Conservation (phyloP, 495 filamentous ascomycete genomes). For the Aspergillus indologenus region DNA sequence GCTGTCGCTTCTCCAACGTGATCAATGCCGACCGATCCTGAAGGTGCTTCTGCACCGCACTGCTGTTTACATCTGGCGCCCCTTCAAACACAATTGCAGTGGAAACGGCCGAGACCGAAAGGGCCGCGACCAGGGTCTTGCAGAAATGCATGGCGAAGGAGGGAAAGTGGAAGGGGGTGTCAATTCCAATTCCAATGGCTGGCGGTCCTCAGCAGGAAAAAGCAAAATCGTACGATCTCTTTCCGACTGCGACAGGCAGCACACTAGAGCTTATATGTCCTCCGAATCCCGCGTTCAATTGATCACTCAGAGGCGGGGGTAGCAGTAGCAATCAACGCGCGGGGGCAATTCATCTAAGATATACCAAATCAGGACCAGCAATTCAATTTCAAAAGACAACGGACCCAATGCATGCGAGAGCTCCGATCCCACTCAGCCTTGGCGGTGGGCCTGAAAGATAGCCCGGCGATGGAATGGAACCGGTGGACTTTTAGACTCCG, state of each 20-base stretch:
- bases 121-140: neutral
- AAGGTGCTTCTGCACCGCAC: neutral
- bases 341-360: neutral
- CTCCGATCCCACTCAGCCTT: neutral
- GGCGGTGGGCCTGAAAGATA: neutral
- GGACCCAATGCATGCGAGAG: neutral
- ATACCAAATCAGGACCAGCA: neutral
- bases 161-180: no score
- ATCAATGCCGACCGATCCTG: neutral
- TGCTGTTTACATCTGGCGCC: neutral
- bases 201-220: no score
- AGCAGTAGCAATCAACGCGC: neutral
- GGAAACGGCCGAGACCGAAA: neutral
- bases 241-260: neutral
- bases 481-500: neutral
- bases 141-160: neutral
- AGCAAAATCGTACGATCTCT: neutral
- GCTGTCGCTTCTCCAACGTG: conserved; percentile 15
- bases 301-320: neutral
- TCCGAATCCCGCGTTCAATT: neutral
- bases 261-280: no score
- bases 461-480: neutral
- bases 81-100: neutral
- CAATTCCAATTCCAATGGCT: neutral
- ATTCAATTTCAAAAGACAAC: neutral